Conservation (phyloP, 2,329 filamentous ascomycete genomes). For the Talaromyces sp. region DNA sequence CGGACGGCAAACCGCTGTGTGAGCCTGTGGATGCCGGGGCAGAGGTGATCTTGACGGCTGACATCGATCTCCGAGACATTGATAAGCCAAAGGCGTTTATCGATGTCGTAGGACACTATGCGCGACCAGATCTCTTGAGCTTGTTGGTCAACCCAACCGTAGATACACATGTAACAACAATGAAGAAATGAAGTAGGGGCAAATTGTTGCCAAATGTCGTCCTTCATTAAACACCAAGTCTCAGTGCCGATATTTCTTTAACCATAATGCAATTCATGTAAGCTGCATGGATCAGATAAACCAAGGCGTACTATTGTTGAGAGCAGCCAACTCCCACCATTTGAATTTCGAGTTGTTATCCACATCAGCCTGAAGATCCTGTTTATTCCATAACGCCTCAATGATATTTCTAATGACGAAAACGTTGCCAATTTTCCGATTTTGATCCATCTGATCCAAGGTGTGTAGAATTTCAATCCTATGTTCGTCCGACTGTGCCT, state of each 20-base stretch:
- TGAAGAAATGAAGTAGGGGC: neutral
- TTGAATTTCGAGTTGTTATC: neutral
- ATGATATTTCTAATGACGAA: conserved; percentile 14
- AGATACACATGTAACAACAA: conserved; percentile 1
- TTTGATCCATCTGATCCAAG: conserved; percentile 10
- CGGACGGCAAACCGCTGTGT: conserved; percentile 44
- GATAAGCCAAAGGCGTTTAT: conserved; percentile 23
- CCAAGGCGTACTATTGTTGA: neutral
- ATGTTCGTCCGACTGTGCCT: conserved; percentile 7
- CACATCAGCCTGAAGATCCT: conserved; percentile 8
- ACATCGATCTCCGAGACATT: conserved; percentile 44
- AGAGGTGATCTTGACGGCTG: conserved; percentile 52
- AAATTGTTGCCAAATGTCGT: neutral
- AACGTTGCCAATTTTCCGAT: conserved; percentile 14
- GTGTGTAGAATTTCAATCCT: conserved; percentile 2
- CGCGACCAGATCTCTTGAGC: conserved; percentile 24
- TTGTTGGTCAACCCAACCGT: conserved; percentile 18
- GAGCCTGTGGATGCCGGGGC: conserved; percentile 41
- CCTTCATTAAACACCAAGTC: neutral
- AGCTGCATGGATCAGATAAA: neutral
- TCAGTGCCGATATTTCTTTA: too few species aligned
- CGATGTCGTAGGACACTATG: conserved; percentile 26
- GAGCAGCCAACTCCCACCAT: neutral
- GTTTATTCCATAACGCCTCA: conserved; percentile 4
- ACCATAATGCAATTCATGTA: neutral